A percentile compares a stretch with the other conserved stretches of the same genome.
phyloP scores from a whole-genome alignment of 495 filamentous ascomycete species.

The Hypoxylon fuscum region DNA sequence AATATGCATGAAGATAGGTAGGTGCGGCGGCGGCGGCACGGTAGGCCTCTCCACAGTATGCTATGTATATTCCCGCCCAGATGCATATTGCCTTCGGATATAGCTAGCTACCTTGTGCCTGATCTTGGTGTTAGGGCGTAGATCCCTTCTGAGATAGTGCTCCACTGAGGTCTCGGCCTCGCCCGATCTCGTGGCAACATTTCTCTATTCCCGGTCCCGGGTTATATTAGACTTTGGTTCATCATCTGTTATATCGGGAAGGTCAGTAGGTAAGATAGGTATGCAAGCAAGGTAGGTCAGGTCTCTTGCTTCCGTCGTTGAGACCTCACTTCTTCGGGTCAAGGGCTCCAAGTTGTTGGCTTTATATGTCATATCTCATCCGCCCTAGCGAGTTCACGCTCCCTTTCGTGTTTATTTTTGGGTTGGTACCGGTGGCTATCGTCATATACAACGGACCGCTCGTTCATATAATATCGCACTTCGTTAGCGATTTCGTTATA shows the following conservation, averaged over 20 bases:
- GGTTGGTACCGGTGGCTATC: conserved; percentile 7
- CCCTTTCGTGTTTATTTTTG: not conserved
- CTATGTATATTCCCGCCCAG: too few species aligned
- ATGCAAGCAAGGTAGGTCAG: conserved; percentile 27
- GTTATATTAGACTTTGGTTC: not conserved
- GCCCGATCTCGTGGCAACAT: conserved; percentile 36
- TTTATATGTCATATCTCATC: conserved; percentile 12
- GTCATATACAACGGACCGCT: conserved; percentile 18
- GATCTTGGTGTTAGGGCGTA: not conserved
- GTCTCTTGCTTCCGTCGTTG: conserved; percentile 6
- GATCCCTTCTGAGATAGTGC: not conserved
- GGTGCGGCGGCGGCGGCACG: too few species aligned
- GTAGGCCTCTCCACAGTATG: too few species aligned
- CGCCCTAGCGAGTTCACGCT: conserved; percentile 3
- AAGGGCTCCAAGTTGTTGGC: conserved; percentile 2
- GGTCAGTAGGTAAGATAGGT: conserved; percentile 20
- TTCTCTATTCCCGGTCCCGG: conserved; percentile 6
- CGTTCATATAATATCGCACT: conserved; percentile 2
- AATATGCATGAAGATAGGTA: too few species aligned
- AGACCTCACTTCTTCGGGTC: conserved; percentile 2
- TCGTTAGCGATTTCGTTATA: conserved; percentile 1
- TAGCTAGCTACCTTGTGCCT: too few species aligned
- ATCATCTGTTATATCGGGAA: conserved; percentile 34
- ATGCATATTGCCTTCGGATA: too few species aligned
- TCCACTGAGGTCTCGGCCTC: conserved; percentile 21